Base-by-base conservation (phyloP, 2,329 filamentous ascomycete genomes). In the Zasmidium angulare region DNA sequence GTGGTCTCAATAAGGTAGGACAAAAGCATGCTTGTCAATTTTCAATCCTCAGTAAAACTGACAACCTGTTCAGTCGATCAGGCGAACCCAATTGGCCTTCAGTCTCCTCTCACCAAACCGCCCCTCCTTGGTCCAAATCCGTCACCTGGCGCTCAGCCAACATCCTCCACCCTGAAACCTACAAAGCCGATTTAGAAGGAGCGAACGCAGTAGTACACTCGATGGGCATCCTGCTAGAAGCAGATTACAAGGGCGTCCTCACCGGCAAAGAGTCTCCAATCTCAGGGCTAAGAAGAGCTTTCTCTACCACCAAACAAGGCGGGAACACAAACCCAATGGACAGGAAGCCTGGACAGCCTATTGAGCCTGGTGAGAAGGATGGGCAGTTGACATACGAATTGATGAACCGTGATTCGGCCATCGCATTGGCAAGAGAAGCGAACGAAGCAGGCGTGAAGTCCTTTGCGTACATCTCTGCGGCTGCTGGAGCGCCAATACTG, bases 151-250 rank as follows among this genome's bases (percentile, higher is more conserved):
- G 91, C 67, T 88, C 88, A 65, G 93, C 89, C 69, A 91, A 98
- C 77, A 88, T 98, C 66, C 85, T 99, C 62, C 85, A 89, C 61
- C 93, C 95, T 0, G 79, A 84, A 0, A 89, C 89, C 19, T 99
- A 97, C 78, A 85, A 84, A 9, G 79, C 88, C 0, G 84, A 93
- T 50, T 85, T 99, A 62, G 84, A 86, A 66, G 86, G 84, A 58
- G 90, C 92, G 62, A 86, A 91, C 74, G 93, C 87, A 58, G 93
- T 98, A 23, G 89, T 99, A 50, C 95, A 99, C 81, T 91, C 84
- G 71, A 93, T 98, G 89, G 95, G 95, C 10, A 97, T 99, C 69
- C 83, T 99, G 19, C 85, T 99, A 10, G 95, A 99, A 79, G 92
- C 93, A 52, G 95, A 99, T 80, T 99, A 99, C 85, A 99, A 99